These are phyloP conservation scores for Trichosporon sp. DNA, from an alignment of 1,284 basidiomycete genomes.

Conservation along the genomic window DNA sequence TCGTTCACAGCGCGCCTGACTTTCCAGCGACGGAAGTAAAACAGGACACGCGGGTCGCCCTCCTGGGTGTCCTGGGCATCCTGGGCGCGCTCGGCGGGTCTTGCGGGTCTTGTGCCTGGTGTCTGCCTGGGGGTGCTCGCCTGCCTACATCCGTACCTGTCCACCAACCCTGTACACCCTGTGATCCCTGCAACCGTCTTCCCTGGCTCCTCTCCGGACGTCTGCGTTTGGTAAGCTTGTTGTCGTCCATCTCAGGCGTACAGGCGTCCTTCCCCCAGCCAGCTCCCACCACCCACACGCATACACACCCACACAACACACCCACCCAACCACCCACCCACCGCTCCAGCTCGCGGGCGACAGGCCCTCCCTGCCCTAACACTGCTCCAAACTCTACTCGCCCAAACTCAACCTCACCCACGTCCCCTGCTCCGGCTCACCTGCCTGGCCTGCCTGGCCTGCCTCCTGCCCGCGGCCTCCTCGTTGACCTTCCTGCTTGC, in stretches of 20 bases:
- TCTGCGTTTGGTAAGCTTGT: slow-evolving; percentile 18
- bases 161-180: not conserved
- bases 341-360: not conserved
- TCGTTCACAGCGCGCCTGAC: slow-evolving; percentile 12
- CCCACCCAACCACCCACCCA: not conserved
- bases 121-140: not conserved
- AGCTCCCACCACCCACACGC: not conserved
- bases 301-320: too few species aligned
- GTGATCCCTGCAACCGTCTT: not conserved
- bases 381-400: slow-evolving; percentile 21
- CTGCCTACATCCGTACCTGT: not conserved
- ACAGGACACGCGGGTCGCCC: not conserved
- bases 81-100: not conserved
- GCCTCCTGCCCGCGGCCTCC: not conserved
- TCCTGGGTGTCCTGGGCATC: not conserved
- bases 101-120: not conserved
- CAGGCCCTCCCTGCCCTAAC: not conserved
- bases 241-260: slow-evolving; percentile 11
- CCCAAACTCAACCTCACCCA: slow-evolving; percentile 2
- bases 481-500: not conserved
- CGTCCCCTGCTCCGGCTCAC: not conserved
- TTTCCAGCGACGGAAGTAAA: slow-evolving; percentile 19
- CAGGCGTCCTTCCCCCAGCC: not conserved
- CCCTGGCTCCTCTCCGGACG: not conserved
- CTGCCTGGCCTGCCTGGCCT: too few species aligned